A percentile compares a stretch with the other conserved stretches of the same genome.
Conservation (phyloP, 2,329 filamentous ascomycete species). For the Herpotrichia juniperi region DNA sequence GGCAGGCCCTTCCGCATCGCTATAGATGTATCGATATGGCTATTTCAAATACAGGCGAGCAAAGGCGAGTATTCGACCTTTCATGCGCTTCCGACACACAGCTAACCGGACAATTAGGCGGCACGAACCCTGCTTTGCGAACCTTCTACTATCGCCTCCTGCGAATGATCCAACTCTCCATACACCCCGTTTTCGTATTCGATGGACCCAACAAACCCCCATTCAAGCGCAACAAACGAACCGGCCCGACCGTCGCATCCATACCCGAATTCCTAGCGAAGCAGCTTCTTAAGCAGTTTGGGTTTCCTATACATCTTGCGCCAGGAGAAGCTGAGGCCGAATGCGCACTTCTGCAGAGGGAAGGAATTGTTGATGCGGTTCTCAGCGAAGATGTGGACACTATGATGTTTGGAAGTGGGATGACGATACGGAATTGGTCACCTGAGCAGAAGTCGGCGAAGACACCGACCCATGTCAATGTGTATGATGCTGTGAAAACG, state of each 20-base stretch:
- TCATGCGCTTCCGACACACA: background rate
- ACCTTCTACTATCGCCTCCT: conserved; percentile 92
- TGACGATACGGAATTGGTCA: conserved; percentile 83
- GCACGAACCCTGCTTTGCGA: conserved; percentile 85
- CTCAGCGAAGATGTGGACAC: conserved; percentile 97
- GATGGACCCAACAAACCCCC: conserved; percentile 84
- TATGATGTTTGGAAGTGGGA: conserved; percentile 90
- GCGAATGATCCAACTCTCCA: conserved; percentile 75
- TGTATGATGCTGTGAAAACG: conserved; percentile 72
- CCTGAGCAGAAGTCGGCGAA: conserved; percentile 71
- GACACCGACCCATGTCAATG: conserved; percentile 80
- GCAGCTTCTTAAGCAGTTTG: conserved; percentile 81
- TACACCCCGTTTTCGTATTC: conserved; percentile 89
- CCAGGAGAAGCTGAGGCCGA: conserved; percentile 97
- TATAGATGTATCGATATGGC: conserved; percentile 96
- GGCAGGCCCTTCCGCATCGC: conserved; percentile 81
- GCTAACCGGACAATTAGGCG: conserved; percentile 59
- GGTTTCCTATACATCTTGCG: conserved; percentile 82
- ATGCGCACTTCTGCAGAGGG: conserved; percentile 82
- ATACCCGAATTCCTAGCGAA: conserved; percentile 80
- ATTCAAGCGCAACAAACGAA: conserved; percentile 85
- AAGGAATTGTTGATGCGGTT: conserved; percentile 78
- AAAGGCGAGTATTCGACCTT: conserved; percentile 58
- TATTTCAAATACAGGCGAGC: conserved; percentile 88
- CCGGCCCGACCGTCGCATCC: conserved; percentile 66